Conservation (phyloP, 768 basidiomycete species). For the Rubroboletus satanas region DNA sequence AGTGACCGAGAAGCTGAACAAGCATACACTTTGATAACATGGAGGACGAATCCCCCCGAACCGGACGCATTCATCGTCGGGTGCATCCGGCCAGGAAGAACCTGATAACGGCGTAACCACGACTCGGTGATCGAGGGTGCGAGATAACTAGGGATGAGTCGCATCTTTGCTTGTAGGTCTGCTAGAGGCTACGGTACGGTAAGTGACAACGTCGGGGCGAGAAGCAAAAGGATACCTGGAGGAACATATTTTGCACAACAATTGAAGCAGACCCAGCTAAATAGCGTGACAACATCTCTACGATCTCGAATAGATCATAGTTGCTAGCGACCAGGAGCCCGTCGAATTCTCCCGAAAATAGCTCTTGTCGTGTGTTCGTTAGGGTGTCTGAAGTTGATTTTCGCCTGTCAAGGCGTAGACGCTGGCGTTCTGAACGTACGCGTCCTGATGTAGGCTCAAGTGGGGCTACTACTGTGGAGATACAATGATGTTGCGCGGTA, state of each 20-base stretch:
- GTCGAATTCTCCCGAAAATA: constrained; percentile 87
- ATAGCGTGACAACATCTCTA: constrained; percentile 70
- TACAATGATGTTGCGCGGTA: constrained; percentile 2
- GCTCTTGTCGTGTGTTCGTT: constrained; percentile 64
- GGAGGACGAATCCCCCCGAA: constrained; percentile 83
- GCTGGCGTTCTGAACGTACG: constrained; percentile 70
- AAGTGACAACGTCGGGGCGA: constrained; percentile 2
- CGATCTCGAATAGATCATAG: constrained; percentile 80
- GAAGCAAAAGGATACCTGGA: constrained; percentile 49
- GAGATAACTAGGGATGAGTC: constrained; percentile 62
- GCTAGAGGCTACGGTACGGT: constrained; percentile 55
- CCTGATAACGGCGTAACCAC: constrained; percentile 89
- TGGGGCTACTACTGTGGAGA: constrained; percentile 50
- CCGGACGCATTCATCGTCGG: constrained; percentile 90
- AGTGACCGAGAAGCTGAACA: neutral
- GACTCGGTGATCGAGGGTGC: constrained; percentile 79
- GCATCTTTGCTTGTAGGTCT: constrained; percentile 69
- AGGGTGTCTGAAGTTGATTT: constrained; percentile 65
- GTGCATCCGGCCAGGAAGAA: constrained; percentile 94
- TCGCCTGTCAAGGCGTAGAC: constrained; percentile 68
- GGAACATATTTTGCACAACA: constrained; percentile 80
- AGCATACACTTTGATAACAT: constrained; percentile 79
- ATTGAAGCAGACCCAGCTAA: constrained; percentile 83
- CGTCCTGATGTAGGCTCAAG: constrained; percentile 54
- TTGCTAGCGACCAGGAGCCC: constrained; percentile 81